These are phyloP conservation scores for Incumbomyces lentus DNA, from an alignment of 2,329 filamentous ascomycete genomes.

Conservation along the genomic window DNA sequence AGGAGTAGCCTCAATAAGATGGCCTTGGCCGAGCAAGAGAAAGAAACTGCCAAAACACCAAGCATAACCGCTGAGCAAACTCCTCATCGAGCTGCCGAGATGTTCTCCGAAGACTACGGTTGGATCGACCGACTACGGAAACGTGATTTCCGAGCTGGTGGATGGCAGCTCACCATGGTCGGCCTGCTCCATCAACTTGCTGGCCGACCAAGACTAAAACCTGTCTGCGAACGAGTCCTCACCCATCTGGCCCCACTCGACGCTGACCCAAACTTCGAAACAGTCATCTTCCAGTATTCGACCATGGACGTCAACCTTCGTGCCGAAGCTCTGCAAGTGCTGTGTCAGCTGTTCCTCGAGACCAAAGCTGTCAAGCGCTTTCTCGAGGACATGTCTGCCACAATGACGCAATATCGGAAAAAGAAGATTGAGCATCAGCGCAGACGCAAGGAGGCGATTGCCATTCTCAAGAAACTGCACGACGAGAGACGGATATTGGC, in stretches of 20 bases:
- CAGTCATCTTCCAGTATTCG: slow-evolving; percentile 61
- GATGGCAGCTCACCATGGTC: slow-evolving; percentile 84
- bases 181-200: slow-evolving; percentile 79
- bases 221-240: slow-evolving; percentile 68
- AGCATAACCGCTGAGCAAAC: slow-evolving; percentile 32
- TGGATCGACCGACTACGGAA: slow-evolving; percentile 80
- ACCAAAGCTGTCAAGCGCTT: slow-evolving; percentile 80
- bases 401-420: slow-evolving; percentile 91
- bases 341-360: slow-evolving; percentile 74
- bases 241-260: slow-evolving; percentile 70
- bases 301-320: slow-evolving; percentile 73
- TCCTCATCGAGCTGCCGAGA: slow-evolving; percentile 54
- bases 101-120: slow-evolving; percentile 57
- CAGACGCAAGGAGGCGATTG: slow-evolving; percentile 52
- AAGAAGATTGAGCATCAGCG: slow-evolving; percentile 90
- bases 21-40: slow-evolving; percentile 55
- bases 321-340: slow-evolving; percentile 68
- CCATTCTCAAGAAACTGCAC: slow-evolving; percentile 37
- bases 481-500: slow-evolving; percentile 39
- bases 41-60: slow-evolving; percentile 44
- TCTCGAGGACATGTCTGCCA: slow-evolving; percentile 82
- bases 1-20: slow-evolving; percentile 75
- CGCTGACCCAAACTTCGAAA: slow-evolving; percentile 63
- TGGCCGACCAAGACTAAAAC: slow-evolving; percentile 57
- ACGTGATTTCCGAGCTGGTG: slow-evolving; percentile 73